Conservation (phyloP, 148 eudicot genomes). For the Fagopyrum homotropicum region DNA sequence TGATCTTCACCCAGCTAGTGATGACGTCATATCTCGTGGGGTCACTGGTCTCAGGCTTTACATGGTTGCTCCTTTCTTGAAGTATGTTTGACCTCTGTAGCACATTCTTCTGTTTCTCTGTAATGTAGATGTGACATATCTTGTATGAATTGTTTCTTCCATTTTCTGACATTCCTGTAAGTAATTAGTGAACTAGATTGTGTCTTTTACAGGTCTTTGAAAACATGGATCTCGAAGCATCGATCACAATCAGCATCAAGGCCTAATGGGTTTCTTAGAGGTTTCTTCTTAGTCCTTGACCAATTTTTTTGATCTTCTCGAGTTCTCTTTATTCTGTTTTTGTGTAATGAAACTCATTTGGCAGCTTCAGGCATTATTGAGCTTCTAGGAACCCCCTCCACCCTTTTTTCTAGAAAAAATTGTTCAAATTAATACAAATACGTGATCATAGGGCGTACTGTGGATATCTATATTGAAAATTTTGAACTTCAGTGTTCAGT, state of each 20-base stretch:
- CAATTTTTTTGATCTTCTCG: not conserved
- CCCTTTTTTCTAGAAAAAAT: too few relatives aligned
- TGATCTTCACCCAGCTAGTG: slow-evolving; percentile 73
- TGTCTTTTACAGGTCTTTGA: slow-evolving; percentile 49
- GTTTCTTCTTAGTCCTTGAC: slow-evolving; percentile 26
- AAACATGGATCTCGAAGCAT: slow-evolving; percentile 69
- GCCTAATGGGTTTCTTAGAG: slow-evolving; percentile 50
- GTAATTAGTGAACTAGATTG: not conserved
- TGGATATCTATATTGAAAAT: too few relatives aligned
- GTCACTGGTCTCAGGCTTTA: slow-evolving; percentile 88
- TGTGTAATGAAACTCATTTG: not conserved
- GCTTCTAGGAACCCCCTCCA: too few relatives aligned
- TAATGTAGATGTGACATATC: not conserved
- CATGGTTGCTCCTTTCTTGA: slow-evolving; percentile 98
- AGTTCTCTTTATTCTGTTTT: not conserved
- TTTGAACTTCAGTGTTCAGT: too few relatives aligned
- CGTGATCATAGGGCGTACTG: too few relatives aligned
- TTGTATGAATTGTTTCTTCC: not conserved
- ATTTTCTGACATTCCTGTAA: not conserved
- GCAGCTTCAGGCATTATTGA: not conserved
- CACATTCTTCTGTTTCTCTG: too few relatives aligned
- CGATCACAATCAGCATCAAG: slow-evolving; percentile 47
- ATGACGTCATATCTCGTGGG: slow-evolving; percentile 89
- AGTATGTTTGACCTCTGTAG: slow-evolving; percentile 33
- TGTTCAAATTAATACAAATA: too few relatives aligned